A percentile compares a stretch with the other conserved stretches of the same genome.
Evolutionary conservation across 148 eudicot species (phyloP).

Genomic region (Spergularia marina): DNA sequence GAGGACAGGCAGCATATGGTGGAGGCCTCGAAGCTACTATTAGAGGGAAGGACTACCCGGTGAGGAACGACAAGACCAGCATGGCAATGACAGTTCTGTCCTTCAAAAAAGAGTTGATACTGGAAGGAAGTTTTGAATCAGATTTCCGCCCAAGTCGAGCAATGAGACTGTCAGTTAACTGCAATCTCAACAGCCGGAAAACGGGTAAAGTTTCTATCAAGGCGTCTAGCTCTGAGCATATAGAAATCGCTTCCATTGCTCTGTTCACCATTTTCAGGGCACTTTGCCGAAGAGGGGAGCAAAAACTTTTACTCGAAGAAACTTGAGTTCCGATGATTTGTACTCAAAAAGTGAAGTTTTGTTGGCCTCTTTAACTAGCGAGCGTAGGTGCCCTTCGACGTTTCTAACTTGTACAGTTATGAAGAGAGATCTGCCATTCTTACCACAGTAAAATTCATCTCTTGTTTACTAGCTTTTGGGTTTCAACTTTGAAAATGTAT

Average conservation of each 20-base stretch:
- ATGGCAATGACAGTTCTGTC: constrained; percentile 57
- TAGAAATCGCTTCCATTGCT: constrained; percentile 70
- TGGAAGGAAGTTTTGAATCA: constrained; percentile 65
- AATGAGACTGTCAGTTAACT: constrained; percentile 52
- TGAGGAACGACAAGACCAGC: constrained; percentile 62
- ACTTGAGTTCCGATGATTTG: constrained; percentile 29
- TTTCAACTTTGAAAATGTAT: background rate
- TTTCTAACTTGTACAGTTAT: constrained; percentile 15
- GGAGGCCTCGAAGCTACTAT: constrained; percentile 78
- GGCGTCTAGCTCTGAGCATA: constrained; percentile 67
- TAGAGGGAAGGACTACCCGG: constrained; percentile 81
- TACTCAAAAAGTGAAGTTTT: background rate
- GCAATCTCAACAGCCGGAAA: constrained; percentile 63
- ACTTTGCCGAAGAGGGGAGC: constrained; percentile 41
- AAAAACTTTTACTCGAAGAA: constrained; percentile 23
- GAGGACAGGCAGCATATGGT: constrained; percentile 65
- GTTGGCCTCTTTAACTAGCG: background rate
- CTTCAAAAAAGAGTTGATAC: constrained; percentile 60
- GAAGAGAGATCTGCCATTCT: background rate
- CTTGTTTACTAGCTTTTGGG: background rate
- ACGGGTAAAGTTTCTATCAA: constrained; percentile 74
- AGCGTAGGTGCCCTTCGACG: background rate
- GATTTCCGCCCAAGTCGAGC: constrained; percentile 70
- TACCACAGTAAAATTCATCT: background rate
- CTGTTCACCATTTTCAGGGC: constrained; percentile 52